A percentile compares a stretch with the other conserved stretches of the same genome.
Conservation (phyloP, 768 basidiomycete genomes). For the Gyrodon lividus region DNA sequence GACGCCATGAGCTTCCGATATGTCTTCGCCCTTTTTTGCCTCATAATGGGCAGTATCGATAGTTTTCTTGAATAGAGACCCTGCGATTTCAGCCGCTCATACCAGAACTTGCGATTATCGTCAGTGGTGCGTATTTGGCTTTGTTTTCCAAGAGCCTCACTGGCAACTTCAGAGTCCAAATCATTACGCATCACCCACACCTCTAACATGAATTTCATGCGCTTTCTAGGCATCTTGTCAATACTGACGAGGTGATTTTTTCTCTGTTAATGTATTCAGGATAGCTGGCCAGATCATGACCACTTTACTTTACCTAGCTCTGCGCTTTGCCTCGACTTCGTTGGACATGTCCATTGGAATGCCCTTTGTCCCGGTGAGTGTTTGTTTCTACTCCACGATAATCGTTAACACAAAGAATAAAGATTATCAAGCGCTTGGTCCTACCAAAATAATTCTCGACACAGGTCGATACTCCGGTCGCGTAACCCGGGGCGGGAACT, state of each 20-base stretch:
- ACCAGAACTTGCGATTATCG: background rate
- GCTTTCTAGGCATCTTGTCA: conserved; percentile 5
- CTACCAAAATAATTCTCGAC: conserved; percentile 60
- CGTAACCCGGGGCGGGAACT: conserved; percentile 57
- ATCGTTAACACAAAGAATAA: conserved; percentile 13
- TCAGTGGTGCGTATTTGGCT: conserved; percentile 19
- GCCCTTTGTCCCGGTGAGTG: conserved; percentile 59
- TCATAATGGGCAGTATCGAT: conserved; percentile 50
- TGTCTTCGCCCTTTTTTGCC: conserved; percentile 92
- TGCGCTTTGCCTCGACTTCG: conserved; percentile 51
- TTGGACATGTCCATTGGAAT: conserved; percentile 69
- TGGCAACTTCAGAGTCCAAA: background rate
- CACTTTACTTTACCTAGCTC: conserved; percentile 9
- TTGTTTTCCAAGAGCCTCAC: conserved; percentile 17
- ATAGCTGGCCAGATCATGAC: background rate
- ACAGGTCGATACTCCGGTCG: conserved; percentile 52
- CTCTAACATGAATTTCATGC: conserved; percentile 16
- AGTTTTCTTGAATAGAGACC: background rate
- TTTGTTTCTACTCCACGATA: conserved; percentile 7
- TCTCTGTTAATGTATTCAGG: background rate
- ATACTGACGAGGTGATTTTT: conserved; percentile 15
- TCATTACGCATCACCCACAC: background rate
- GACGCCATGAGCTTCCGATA: conserved; percentile 94
- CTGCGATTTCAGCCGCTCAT: no score
- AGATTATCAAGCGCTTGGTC: conserved; percentile 46